Base-by-base conservation (phyloP, 2,329 filamentous ascomycete species). In the Alternaria infectoria region DNA sequence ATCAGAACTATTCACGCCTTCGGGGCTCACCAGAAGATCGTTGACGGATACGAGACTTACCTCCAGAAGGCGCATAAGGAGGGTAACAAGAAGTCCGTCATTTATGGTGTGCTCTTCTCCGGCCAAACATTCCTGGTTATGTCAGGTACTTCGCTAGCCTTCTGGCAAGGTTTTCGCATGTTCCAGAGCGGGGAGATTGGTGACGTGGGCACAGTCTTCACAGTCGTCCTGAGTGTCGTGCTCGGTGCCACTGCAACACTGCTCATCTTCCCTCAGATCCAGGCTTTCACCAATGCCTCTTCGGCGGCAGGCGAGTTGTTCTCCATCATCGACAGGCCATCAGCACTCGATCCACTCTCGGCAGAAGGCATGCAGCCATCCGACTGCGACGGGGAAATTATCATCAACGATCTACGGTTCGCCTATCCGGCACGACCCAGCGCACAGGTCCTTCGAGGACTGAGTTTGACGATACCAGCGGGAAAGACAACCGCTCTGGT, bases 391-490 rank as follows among this genome's bases (percentile, higher is more conserved):
- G 59, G 59, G 2, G 64, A 69, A 28, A 90, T 98, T 58, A 90
- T 93, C 66, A 85, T 98, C 28, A 86, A 90, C 67, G 87, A 93
- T 69, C 86, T 98, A 74, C 93, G 91, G 78, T 94, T 97, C 79
- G 94, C 97, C 72, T 98, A 98, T 74, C 95, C 95, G 3, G 96
- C 93, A 3, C 88, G 95, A 0, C 52, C 52, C 5, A 93, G 97
- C 73, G 93, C 97, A 5, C 87, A 89, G 3, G 92, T 97, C 55
- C 94, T 98, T 5, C 74, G 70, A 52, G 78, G 81, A 57, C 81
- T 87, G 54, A 86, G 84, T 13, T 32, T 78, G 4, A 66, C 71
- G 12, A 76, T 76, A 54, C 74, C 80, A 58, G 89, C 87, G 71
- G 90, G 89, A 6, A 87, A 91, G 51, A 71, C 70, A 21, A 69